Percentiles rank a stretch among this genome's conserved stretches.
These are phyloP conservation scores for Nematodospora anomalae DNA, from an alignment of 1,139 yeast species.

Conservation along the genomic window DNA sequence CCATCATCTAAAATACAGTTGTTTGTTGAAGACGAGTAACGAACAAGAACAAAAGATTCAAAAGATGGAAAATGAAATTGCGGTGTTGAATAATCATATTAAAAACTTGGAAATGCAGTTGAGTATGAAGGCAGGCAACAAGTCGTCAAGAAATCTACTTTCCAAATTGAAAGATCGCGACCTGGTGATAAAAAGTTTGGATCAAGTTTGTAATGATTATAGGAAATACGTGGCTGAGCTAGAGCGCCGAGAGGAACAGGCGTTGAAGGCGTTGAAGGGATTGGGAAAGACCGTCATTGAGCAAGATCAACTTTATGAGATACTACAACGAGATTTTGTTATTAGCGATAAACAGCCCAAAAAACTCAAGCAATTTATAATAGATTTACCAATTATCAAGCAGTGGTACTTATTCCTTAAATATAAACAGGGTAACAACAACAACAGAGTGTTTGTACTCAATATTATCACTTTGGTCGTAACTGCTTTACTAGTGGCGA, in stretches of 20 bases:
- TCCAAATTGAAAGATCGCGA: constrained; percentile 23
- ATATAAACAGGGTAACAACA: constrained; percentile 27
- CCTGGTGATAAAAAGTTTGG: constrained; percentile 21
- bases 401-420: constrained; percentile 30
- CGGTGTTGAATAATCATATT: constrained; percentile 21
- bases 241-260: constrained; percentile 17
- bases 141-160: constrained; percentile 4
- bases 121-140: constrained; percentile 7
- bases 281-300: constrained; percentile 5
- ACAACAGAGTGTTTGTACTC: constrained; percentile 21
- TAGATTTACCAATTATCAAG: constrained; percentile 33
- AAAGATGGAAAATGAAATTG: constrained; percentile 22
- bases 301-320: constrained; percentile 21
- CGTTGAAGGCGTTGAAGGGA: constrained; percentile 24
- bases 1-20: constrained; percentile 3
- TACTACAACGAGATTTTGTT: constrained; percentile 21
- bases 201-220: constrained; percentile 25
- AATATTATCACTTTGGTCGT: constrained; percentile 25
- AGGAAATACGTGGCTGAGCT: constrained; percentile 21
- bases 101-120: constrained; percentile 23
- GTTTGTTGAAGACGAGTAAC: constrained; percentile 5
- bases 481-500: constrained; percentile 22
- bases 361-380: constrained; percentile 19
- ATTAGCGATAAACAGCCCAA: constrained; percentile 7
- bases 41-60: constrained; percentile 15